phyloP scores from a whole-genome alignment of 208 protist genomes.

The Acanthamoeba culbertsoni region DNA sequence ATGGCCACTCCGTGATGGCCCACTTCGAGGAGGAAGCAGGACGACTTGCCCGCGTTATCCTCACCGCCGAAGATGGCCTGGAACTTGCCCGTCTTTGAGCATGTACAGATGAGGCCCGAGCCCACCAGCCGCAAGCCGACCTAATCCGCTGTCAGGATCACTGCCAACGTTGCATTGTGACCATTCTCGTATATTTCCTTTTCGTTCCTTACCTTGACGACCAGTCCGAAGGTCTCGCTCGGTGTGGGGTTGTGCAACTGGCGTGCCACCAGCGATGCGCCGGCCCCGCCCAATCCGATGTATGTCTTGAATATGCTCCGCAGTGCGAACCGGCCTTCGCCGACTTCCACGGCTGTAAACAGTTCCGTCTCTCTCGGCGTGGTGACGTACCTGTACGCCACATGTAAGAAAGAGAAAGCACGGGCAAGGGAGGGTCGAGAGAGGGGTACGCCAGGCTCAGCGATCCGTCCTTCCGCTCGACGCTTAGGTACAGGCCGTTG shows the following conservation, averaged over 20 bases:
- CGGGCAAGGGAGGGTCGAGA: background rate
- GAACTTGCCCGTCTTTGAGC: conserved; percentile 9
- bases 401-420: background rate
- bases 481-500: background rate
- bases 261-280: background rate
- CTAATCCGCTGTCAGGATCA: background rate
- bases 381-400: background rate
- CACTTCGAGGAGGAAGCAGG: background rate
- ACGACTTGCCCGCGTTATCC: background rate
- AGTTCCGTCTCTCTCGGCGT: conserved; percentile 40
- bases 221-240: background rate
- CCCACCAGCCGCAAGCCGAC: conserved; percentile 26
- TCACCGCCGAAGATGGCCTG: background rate
- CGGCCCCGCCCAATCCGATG: background rate
- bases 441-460: background rate
- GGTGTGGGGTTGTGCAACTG: background rate
- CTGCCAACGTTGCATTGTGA: background rate
- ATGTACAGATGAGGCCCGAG: conserved; percentile 10
- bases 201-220: background rate
- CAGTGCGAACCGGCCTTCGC: conserved; percentile 10
- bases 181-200: background rate
- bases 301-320: background rate
- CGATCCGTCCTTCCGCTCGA: conserved; percentile 6
- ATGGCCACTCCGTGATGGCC: background rate
- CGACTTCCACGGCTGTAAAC: background rate